phyloP scores from a whole-genome alignment of 2,329 filamentous ascomycete species.

The Ophiostoma perfectum region DNA sequence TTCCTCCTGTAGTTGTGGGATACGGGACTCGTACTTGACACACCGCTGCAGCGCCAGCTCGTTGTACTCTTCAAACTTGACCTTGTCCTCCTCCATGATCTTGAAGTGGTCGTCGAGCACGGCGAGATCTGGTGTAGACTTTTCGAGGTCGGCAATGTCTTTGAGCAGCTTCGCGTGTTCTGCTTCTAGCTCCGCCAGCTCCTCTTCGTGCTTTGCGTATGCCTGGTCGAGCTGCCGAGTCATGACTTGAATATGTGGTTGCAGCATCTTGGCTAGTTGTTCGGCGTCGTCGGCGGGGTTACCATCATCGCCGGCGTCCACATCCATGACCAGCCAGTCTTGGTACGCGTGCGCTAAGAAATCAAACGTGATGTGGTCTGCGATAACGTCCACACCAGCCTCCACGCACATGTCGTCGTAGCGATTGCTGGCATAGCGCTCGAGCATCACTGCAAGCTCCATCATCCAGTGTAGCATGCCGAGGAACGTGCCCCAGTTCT shows the following conservation, averaged over 20 bases:
- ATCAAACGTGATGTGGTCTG: slow-evolving; percentile 89
- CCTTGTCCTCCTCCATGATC: slow-evolving; percentile 88
- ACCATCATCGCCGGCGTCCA: slow-evolving; percentile 67
- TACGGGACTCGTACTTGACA: slow-evolving; percentile 79
- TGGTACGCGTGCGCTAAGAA: slow-evolving; percentile 86
- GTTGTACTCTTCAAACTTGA: slow-evolving; percentile 96
- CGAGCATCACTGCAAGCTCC: slow-evolving; percentile 91
- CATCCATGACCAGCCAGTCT: slow-evolving; percentile 90
- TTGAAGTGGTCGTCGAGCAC: slow-evolving; percentile 85
- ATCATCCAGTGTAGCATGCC: slow-evolving; percentile 98
- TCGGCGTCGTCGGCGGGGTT: slow-evolving; percentile 72
- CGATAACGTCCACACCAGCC: slow-evolving; percentile 77
- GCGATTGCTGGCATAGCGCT: slow-evolving; percentile 68
- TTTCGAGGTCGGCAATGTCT: slow-evolving; percentile 85
- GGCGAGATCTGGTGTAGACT: slow-evolving; percentile 74
- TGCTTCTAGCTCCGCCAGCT: slow-evolving; percentile 78
- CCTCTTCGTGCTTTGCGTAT: slow-evolving; percentile 77
- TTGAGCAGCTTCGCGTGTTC: slow-evolving; percentile 75
- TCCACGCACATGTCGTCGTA: slow-evolving; percentile 91
- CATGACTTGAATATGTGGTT: slow-evolving; percentile 84
- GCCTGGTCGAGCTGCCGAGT: slow-evolving; percentile 77
- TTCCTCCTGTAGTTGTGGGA: slow-evolving; percentile 78
- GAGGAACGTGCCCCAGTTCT: slow-evolving; percentile 94
- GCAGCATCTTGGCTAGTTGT: slow-evolving; percentile 65
- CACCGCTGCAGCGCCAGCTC: slow-evolving; percentile 74